Conservation (phyloP, 2,329 filamentous ascomycete species). For the Cryphonectria radicalis region DNA sequence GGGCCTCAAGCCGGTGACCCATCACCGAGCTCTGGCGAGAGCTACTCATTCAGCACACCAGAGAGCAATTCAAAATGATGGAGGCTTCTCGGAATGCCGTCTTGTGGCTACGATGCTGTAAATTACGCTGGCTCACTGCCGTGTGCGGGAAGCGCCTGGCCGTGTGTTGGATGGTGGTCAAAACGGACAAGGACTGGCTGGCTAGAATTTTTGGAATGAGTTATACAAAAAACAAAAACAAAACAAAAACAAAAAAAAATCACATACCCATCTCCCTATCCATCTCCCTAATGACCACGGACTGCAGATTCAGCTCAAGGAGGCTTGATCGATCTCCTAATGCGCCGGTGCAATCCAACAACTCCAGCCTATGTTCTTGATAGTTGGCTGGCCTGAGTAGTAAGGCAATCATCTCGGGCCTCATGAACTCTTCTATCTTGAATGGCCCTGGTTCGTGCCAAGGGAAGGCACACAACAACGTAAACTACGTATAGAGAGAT, state of each 20-base stretch:
- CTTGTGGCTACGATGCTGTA: background rate
- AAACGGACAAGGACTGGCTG: background rate
- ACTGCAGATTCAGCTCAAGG: background rate
- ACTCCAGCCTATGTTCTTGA: background rate
- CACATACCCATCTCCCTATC: conserved; percentile 25
- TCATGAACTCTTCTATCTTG: background rate
- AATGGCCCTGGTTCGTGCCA: background rate
- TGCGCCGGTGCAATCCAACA: background rate
- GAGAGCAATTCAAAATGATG: conserved; percentile 22
- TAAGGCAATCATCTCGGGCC: background rate
- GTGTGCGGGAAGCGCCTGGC: background rate
- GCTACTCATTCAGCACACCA: conserved; percentile 27
- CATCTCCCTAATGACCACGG: background rate
- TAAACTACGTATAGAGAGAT: background rate
- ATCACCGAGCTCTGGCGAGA: conserved; percentile 27
- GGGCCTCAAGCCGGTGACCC: conserved; percentile 17
- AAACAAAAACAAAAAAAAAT: background rate
- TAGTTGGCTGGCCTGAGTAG: background rate
- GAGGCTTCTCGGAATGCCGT: background rate
- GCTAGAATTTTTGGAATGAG: background rate
- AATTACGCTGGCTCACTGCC: background rate
- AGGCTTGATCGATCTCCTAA: background rate
- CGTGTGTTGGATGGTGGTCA: background rate
- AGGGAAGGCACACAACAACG: background rate
- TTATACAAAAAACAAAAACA: conserved; percentile 15